These are phyloP conservation scores for Podospora pseudopauciseta DNA, from an alignment of 495 filamentous ascomycete genomes.

Conservation along the genomic window DNA sequence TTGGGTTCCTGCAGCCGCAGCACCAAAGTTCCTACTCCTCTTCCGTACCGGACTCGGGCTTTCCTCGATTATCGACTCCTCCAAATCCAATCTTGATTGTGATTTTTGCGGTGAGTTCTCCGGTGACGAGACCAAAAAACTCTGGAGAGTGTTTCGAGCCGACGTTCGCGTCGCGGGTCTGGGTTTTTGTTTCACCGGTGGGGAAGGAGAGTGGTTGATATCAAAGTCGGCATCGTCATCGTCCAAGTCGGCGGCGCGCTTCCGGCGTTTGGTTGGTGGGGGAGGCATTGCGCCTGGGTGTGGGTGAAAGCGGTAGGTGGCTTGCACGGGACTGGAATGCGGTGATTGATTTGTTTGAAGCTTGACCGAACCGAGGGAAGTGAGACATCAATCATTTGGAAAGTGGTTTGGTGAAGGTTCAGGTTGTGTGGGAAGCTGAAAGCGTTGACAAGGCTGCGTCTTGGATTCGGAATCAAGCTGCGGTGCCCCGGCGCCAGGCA, in stretches of 20 bases:
- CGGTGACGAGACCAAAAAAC: slow-evolving; percentile 37
- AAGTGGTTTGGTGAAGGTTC: neutral
- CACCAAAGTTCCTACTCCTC: slow-evolving; percentile 18
- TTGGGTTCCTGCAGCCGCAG: slow-evolving; percentile 22
- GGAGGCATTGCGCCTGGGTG: slow-evolving; percentile 45
- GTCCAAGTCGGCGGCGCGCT: slow-evolving; percentile 35
- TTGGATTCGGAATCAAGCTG: neutral
- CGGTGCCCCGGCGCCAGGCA: neutral
- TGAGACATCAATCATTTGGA: neutral
- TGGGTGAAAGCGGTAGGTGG: neutral
- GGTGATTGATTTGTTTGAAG: neutral
- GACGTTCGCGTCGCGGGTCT: slow-evolving; percentile 21
- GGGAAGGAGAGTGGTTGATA: neutral
- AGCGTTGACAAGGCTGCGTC: neutral
- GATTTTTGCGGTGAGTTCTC: neutral
- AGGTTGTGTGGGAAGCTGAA: neutral
- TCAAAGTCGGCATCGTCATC: slow-evolving; percentile 22
- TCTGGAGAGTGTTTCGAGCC: slow-evolving; percentile 35
- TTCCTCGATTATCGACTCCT: neutral
- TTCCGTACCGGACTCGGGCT: slow-evolving; percentile 36
- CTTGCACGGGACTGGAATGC: neutral
- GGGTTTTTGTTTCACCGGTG: neutral
- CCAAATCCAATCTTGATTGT: neutral
- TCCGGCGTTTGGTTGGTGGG: slow-evolving; percentile 51
- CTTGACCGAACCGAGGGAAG: neutral